Conservation (phyloP, 805 yeast genomes). For the Candida tibetensis region DNA sequence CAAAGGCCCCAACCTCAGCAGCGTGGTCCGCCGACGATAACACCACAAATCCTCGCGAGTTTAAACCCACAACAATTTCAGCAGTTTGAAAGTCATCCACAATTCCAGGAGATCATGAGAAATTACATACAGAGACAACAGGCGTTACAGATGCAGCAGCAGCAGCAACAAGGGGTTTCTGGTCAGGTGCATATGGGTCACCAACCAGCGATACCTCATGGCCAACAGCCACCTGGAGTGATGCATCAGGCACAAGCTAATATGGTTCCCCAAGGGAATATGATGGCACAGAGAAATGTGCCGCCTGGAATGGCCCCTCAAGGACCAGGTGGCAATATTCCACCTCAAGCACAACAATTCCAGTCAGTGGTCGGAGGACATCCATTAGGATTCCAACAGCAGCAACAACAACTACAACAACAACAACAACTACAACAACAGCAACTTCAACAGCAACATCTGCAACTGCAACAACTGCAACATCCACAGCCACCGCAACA, state of each 20-base stretch:
- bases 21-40: slow-evolving; percentile 23
- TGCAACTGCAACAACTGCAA: slow-evolving; percentile 6
- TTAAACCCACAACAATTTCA: slow-evolving; percentile 42
- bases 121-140: slow-evolving; percentile 42
- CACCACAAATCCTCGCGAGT: slow-evolving; percentile 24
- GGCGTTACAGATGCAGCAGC: slow-evolving; percentile 16
- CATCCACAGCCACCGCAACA: slow-evolving; percentile 3
- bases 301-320: background rate
- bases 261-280: background rate
- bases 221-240: slow-evolving; percentile 1
- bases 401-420: slow-evolving; percentile 16
- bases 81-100: slow-evolving; percentile 42
- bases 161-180: background rate
- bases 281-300: background rate
- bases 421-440: slow-evolving; percentile 13
- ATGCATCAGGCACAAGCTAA: too few relatives aligned
- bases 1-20: slow-evolving; percentile 16
- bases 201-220: slow-evolving; percentile 1
- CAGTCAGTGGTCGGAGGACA: slow-evolving; percentile 4
- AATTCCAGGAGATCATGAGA: slow-evolving; percentile 39
- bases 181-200: background rate
- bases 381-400: slow-evolving; percentile 12
- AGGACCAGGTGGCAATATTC: background rate
- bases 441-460: slow-evolving; percentile 10
- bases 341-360: background rate